phyloP scores from a whole-genome alignment of 768 basidiomycete genomes.

The Hygrophorus pudorinus region DNA sequence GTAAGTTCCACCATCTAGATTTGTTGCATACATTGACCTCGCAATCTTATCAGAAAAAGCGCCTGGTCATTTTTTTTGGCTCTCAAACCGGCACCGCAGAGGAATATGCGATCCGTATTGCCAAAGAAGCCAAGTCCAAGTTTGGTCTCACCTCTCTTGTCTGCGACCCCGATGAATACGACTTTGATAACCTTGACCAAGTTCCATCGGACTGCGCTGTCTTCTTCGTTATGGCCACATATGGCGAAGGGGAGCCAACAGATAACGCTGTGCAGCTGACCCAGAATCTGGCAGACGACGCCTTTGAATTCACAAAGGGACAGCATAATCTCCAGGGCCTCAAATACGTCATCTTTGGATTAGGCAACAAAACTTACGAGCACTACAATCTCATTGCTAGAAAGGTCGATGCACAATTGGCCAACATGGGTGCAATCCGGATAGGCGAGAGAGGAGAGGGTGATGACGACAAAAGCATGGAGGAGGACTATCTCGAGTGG shows the following conservation, averaged over 20 bases:
- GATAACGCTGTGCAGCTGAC: conserved; percentile 94
- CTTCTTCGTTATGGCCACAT: conserved; percentile 96
- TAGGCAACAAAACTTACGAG: conserved; percentile 91
- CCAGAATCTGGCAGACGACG: conserved; percentile 82
- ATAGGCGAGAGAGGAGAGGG: conserved; percentile 92
- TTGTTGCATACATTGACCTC: conserved; percentile 1
- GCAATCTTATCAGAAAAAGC: conserved; percentile 66
- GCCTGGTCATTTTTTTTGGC: conserved; percentile 94
- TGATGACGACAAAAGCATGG: conserved; percentile 99
- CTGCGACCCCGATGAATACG: conserved; percentile 98
- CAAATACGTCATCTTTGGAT: conserved; percentile 90
- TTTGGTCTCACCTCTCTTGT: conserved; percentile 94
- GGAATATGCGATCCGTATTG: conserved; percentile 94
- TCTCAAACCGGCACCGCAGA: conserved; percentile 99
- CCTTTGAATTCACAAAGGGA: conserved; percentile 81
- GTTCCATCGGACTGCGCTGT: conserved; percentile 80
- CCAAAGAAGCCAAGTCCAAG: conserved; percentile 95
- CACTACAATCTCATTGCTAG: conserved; percentile 91
- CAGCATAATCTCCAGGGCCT: conserved; percentile 68
- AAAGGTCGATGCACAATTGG: conserved; percentile 62
- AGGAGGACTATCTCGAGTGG: conserved; percentile 99
- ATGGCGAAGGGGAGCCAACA: conserved; percentile 97
- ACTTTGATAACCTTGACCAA: conserved; percentile 92
- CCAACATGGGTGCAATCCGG: conserved; percentile 72
- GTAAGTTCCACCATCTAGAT: conserved; percentile 39